Conservation (phyloP, 2,329 filamentous ascomycete genomes). For the Phialemonium atrogriseum region DNA sequence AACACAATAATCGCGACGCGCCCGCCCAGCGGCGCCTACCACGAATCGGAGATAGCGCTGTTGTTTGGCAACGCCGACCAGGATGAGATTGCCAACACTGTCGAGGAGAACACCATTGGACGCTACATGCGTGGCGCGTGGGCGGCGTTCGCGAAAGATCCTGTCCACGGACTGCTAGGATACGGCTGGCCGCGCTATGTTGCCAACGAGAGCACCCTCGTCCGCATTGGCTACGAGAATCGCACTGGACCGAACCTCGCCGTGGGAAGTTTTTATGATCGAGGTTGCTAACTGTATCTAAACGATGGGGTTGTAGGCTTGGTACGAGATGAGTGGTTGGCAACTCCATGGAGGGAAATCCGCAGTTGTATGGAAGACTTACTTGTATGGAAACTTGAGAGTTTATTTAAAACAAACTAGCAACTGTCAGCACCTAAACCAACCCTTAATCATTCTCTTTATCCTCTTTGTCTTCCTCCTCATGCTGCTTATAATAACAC, state of each 20-base stretch:
- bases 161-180: constrained; percentile 20
- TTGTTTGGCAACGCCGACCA: constrained; percentile 28
- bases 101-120: background rate
- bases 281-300: background rate
- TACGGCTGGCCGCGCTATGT: constrained; percentile 7
- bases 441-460: no score
- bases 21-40: constrained; percentile 35
- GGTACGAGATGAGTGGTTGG: no score
- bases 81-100: constrained; percentile 15
- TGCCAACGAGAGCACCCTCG: background rate
- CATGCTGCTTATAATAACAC: no score
- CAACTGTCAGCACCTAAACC: no score
- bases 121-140: constrained; percentile 29
- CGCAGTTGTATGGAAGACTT: no score
- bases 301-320: no score
- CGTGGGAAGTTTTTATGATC: background rate
- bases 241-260: background rate
- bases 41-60: constrained; percentile 36
- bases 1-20: constrained; percentile 34
- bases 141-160: constrained; percentile 29
- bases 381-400: no score
- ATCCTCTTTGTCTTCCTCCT: no score
- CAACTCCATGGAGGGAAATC: no score
- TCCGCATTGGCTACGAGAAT: constrained; percentile 1
- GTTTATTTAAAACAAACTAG: no score